phyloP scores from a whole-genome alignment of 192 early-diverging fungal genomes.

The Piromyces sp. region DNA sequence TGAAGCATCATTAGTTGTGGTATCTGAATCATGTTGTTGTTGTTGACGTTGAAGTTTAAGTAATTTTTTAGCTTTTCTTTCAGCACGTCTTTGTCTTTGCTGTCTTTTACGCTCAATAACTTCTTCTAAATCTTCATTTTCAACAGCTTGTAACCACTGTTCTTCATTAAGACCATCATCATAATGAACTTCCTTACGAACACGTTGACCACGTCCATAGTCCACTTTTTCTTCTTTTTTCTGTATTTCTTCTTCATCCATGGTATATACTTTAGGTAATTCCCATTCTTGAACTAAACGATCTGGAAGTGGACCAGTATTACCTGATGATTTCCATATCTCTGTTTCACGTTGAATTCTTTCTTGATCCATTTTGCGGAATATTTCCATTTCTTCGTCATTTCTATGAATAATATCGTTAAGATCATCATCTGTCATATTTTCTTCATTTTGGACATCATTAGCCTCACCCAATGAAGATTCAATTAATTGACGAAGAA shows the following conservation, averaged over 20 bases:
- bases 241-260: constrained; percentile 28
- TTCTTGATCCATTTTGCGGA: constrained; percentile 58
- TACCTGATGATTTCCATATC: constrained; percentile 35
- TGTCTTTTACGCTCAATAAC: constrained; percentile 18
- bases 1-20: neutral
- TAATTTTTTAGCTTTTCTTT: constrained; percentile 9
- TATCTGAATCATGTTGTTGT: constrained; percentile 1
- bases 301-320: constrained; percentile 38
- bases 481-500: constrained; percentile 34
- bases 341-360: constrained; percentile 29
- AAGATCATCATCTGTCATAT: constrained; percentile 72
- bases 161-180: constrained; percentile 88
- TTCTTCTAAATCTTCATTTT: constrained; percentile 8
- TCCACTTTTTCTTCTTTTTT: constrained; percentile 20
- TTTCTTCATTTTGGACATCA: constrained; percentile 44
- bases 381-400: constrained; percentile 60
- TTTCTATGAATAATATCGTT: constrained; percentile 82
- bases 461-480: constrained; percentile 32
- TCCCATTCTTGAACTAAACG: constrained; percentile 72
- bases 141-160: constrained; percentile 59
- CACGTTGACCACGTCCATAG: constrained; percentile 57
- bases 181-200: constrained; percentile 57
- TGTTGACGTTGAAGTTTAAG: constrained; percentile 10
- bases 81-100: constrained; percentile 8
- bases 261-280: constrained; percentile 60